Evolutionary conservation across 768 basidiomycete species (phyloP).

Genomic region (Amanita pseudoporphyria): DNA sequence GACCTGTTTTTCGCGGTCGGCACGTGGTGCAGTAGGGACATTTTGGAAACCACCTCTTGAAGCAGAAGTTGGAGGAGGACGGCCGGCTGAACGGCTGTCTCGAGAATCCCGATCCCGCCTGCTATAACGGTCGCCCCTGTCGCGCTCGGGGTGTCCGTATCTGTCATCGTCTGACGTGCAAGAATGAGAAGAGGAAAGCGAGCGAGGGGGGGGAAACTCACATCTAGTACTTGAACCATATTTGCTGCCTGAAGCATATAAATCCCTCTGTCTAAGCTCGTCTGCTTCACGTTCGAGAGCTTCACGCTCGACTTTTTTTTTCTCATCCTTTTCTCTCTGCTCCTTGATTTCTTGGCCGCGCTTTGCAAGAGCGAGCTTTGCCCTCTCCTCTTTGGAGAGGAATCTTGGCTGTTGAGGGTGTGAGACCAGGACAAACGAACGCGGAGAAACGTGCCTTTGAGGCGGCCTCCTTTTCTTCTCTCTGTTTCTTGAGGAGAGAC

Average conservation of each 20-base stretch:
- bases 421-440: neutral
- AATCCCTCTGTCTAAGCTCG: constrained; percentile 45
- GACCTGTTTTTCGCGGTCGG: constrained; percentile 50
- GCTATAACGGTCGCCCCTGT: constrained; percentile 29
- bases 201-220: constrained; percentile 19
- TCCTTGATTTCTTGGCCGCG: constrained; percentile 76
- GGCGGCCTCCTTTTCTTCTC: constrained; percentile 80
- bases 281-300: constrained; percentile 70
- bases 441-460: constrained; percentile 51
- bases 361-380: constrained; percentile 79
- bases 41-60: constrained; percentile 46
- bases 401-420: constrained; percentile 70
- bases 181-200: neutral
- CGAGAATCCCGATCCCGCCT: constrained; percentile 34
- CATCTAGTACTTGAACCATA: constrained; percentile 29
- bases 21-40: constrained; percentile 79
- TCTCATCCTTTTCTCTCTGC: constrained; percentile 59
- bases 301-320: constrained; percentile 50
- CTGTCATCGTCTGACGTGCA: constrained; percentile 39
- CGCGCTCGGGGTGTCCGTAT: constrained; percentile 41
- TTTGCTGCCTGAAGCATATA: constrained; percentile 25
- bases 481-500: constrained; percentile 76
- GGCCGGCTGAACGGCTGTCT: constrained; percentile 26
- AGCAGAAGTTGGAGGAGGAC: constrained; percentile 24
- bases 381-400: constrained; percentile 86